A percentile compares a stretch with the other conserved stretches of the same genome.
These are phyloP conservation scores for Xylaria sp. DNA, from an alignment of 2,329 filamentous ascomycete species.

Conservation along the genomic window DNA sequence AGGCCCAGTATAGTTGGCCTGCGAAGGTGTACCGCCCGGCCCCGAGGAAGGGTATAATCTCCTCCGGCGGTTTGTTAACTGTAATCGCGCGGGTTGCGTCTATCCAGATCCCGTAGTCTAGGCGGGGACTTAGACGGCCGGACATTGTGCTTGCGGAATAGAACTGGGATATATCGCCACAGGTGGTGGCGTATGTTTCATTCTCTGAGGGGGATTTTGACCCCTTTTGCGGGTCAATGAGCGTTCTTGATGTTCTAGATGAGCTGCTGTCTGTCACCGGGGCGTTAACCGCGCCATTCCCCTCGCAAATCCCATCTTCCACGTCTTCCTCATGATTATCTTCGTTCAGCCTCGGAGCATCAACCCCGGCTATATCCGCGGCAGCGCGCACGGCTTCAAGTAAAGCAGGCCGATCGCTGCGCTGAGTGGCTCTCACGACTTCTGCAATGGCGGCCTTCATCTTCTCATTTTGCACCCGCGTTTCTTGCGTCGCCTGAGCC, in stretches of 20 bases:
- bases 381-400: slow-evolving; percentile 39
- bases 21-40: slow-evolving; percentile 44
- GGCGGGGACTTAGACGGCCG: slow-evolving; percentile 27
- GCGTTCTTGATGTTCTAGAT: not conserved
- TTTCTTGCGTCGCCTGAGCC: slow-evolving; percentile 36
- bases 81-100: slow-evolving; percentile 40
- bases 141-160: not conserved
- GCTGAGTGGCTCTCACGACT: slow-evolving; percentile 35
- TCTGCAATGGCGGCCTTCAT: slow-evolving; percentile 42
- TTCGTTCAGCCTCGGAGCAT: slow-evolving; percentile 15
- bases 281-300: not conserved
- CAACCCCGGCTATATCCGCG: slow-evolving; percentile 37
- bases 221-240: too few relatives aligned
- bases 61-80: slow-evolving; percentile 35
- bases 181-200: not conserved
- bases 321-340: not conserved
- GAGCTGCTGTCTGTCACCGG: not conserved
- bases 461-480: slow-evolving; percentile 41
- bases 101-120: slow-evolving; percentile 42
- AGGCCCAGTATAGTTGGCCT: slow-evolving; percentile 46
- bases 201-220: not conserved
- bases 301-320: not conserved
- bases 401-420: slow-evolving; percentile 37
- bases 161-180: not conserved
- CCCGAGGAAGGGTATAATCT: slow-evolving; percentile 46